phyloP scores from a whole-genome alignment of 2,329 filamentous ascomycete species.

The Fusarium caatingaense region DNA sequence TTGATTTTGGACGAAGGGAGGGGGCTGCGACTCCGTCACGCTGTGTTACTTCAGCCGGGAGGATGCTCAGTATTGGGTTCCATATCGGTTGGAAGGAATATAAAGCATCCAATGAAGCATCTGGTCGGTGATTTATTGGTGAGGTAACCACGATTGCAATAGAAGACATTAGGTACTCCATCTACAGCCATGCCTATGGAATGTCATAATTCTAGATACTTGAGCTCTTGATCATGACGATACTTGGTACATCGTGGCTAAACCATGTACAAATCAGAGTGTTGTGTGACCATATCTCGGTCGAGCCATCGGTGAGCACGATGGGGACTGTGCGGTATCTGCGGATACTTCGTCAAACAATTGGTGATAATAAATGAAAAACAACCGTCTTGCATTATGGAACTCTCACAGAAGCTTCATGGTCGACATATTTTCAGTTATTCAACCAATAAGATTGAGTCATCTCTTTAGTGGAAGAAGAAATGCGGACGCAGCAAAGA shows the following conservation, averaged over 20 bases:
- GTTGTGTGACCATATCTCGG: constrained; percentile 35
- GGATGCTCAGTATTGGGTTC: constrained; percentile 9
- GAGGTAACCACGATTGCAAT: neutral
- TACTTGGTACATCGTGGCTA: constrained; percentile 23
- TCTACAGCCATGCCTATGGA: neutral
- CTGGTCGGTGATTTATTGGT: neutral
- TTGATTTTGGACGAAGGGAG: constrained; percentile 11
- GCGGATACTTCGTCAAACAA: constrained; percentile 2
- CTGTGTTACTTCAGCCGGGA: constrained; percentile 29
- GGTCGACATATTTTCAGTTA: neutral
- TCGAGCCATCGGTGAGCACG: constrained; percentile 37
- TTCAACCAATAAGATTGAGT: neutral
- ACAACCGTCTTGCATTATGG: neutral
- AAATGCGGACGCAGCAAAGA: neutral
- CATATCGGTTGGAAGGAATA: neutral
- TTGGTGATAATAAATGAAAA: neutral
- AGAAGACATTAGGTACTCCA: neutral
- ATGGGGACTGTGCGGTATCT: constrained; percentile 7
- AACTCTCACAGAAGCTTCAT: neutral
- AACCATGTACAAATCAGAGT: constrained; percentile 33
- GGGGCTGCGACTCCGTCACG: constrained; percentile 23
- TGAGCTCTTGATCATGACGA: constrained; percentile 6
- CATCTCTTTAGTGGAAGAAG: neutral
- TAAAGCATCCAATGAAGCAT: neutral
- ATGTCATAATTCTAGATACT: neutral